A percentile compares a stretch with the other conserved stretches of the same genome.
Evolutionary conservation across 352 stramenopile species (phyloP).

Genomic region (Globisporangium heterothallicum): DNA sequence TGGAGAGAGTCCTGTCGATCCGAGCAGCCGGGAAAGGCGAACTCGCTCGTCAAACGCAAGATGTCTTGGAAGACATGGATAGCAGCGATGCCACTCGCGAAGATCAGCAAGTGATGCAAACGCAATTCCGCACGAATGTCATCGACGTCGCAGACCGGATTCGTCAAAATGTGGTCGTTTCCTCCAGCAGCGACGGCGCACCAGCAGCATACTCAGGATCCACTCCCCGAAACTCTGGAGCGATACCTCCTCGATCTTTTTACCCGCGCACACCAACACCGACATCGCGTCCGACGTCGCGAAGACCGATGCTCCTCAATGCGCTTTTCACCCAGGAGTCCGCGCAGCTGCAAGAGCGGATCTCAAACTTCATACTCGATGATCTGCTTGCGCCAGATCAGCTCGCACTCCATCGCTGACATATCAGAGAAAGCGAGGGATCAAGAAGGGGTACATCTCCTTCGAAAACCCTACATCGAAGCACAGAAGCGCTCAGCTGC

Average conservation of each 20-base stretch:
- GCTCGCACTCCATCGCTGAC: neutral
- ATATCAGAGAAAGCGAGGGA: neutral
- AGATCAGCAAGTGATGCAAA: conserved; percentile 23
- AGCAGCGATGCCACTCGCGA: conserved; percentile 1
- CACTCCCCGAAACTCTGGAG: neutral
- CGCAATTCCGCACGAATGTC: conserved; percentile 5
- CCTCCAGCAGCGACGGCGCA: neutral
- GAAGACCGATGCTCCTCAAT: neutral
- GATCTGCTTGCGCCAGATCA: conserved; percentile 23
- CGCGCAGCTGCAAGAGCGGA: conserved; percentile 25
- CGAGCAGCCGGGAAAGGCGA: conserved; percentile 20
- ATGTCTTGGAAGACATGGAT: conserved; percentile 17
- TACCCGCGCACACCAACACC: conserved; percentile 21
- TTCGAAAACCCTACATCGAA: neutral
- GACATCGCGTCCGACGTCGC: conserved; percentile 12
- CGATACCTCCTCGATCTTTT: neutral
- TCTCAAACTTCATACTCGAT: conserved; percentile 26
- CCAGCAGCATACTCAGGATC: neutral
- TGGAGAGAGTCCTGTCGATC: conserved; percentile 21
- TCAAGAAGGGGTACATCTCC: neutral
- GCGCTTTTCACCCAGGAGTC: conserved; percentile 20
- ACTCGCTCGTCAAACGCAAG: conserved; percentile 13
- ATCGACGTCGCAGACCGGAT: conserved; percentile 5
- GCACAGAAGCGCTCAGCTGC: no score
- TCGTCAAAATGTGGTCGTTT: neutral